These are phyloP conservation scores for Cytospora piceae DNA, from an alignment of 2,329 filamentous ascomycete genomes.

Conservation along the genomic window DNA sequence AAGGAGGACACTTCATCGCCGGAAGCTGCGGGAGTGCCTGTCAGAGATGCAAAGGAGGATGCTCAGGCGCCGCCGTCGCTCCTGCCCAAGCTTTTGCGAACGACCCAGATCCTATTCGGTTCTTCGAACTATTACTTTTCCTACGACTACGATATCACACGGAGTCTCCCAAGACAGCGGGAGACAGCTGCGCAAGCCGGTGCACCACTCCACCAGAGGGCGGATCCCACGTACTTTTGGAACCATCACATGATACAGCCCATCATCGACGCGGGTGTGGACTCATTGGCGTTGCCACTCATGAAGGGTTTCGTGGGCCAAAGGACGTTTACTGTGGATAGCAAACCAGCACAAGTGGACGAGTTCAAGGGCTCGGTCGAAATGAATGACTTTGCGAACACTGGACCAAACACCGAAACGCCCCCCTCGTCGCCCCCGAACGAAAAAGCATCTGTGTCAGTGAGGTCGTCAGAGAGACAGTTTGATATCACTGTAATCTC, in stretches of 20 bases:
- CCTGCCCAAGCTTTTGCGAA: conserved; percentile 82
- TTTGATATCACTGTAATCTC: conserved; percentile 90
- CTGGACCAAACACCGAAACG: conserved; percentile 21
- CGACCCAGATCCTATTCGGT: conserved; percentile 82
- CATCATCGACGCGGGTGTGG: conserved; percentile 74
- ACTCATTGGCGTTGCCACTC: conserved; percentile 74
- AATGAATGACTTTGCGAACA: conserved; percentile 39
- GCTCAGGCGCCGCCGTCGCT: conserved; percentile 45
- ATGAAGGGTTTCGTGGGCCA: conserved; percentile 97
- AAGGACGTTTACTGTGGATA: conserved; percentile 74
- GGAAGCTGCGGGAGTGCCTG: conserved; percentile 29
- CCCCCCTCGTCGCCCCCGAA: conserved; percentile 31
- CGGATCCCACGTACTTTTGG: conserved; percentile 87
- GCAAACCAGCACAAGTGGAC: conserved; percentile 59
- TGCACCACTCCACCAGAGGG: conserved; percentile 69
- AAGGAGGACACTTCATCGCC: conserved; percentile 20
- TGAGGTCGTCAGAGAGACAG: conserved; percentile 53
- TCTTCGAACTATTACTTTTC: conserved; percentile 88
- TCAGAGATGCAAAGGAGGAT: conserved; percentile 29
- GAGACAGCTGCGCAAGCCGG: conserved; percentile 62
- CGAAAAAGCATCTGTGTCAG: conserved; percentile 38
- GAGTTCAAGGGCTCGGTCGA: conserved; percentile 50
- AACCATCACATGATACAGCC: conserved; percentile 75
- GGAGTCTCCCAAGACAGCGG: conserved; percentile 53
- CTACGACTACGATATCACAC: conserved; percentile 91